Evolutionary conservation across 179 eudicot species (phyloP).

Genomic region (Silene coronaria): DNA sequence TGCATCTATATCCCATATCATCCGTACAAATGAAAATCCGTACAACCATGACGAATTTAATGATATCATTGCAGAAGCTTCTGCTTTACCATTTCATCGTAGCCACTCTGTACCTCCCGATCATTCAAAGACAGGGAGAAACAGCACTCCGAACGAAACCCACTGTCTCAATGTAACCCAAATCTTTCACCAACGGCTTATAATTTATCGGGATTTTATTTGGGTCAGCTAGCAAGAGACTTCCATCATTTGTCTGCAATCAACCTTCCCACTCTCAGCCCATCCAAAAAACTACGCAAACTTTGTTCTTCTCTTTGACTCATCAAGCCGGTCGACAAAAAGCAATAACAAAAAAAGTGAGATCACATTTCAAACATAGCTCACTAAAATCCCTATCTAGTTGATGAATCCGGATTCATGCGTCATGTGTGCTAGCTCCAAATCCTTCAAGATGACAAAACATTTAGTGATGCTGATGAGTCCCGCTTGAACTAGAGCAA

Average conservation of each 20-base stretch:
- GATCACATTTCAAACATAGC: too few relatives aligned
- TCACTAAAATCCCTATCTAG: too few relatives aligned
- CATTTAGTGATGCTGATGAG: too few relatives aligned
- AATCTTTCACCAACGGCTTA: conserved; percentile 19
- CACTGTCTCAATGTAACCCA: conserved; percentile 27
- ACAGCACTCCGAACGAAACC: conserved; percentile 27
- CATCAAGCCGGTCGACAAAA: too few relatives aligned
- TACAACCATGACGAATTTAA: not conserved
- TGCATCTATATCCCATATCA: not conserved
- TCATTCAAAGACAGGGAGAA: conserved; percentile 23
- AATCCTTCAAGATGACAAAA: too few relatives aligned
- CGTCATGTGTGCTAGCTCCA: too few relatives aligned
- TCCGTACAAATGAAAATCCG: conserved; percentile 17
- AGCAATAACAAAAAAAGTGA: too few relatives aligned
- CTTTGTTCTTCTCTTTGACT: not conserved
- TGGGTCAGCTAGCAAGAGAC: conserved; percentile 25
- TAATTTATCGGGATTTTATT: conserved; percentile 11
- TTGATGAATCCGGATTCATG: too few relatives aligned
- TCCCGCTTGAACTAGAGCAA: too few relatives aligned
- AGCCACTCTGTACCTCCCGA: not conserved
- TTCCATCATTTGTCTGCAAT: conserved; percentile 24
- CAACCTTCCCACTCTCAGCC: conserved; percentile 22
- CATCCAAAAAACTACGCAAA: conserved; percentile 24
- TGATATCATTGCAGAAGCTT: not conserved
- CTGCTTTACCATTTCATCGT: not conserved